These are phyloP conservation scores for Colletotrichum cuscutae DNA, from an alignment of 2,329 filamentous ascomycete genomes.

Conservation along the genomic window DNA sequence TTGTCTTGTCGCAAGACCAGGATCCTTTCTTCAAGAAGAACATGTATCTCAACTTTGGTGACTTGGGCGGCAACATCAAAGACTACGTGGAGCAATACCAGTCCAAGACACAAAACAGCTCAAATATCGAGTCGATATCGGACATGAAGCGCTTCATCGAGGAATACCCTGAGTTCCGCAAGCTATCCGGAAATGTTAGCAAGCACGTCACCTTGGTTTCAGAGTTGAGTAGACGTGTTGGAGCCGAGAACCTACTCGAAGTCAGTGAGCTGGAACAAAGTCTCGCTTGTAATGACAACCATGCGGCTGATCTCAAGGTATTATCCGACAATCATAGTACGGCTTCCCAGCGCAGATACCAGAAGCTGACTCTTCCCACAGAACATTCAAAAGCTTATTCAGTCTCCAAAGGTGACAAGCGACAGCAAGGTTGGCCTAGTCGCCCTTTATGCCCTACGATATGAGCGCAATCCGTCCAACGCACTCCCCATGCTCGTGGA, in stretches of 20 bases:
- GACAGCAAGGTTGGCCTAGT: slow-evolving; percentile 91
- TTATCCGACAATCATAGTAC: neutral
- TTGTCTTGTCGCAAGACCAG: slow-evolving; percentile 95
- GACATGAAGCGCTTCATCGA: slow-evolving; percentile 99
- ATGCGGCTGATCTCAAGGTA: slow-evolving; percentile 90
- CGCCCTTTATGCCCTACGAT: slow-evolving; percentile 93
- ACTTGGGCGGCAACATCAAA: slow-evolving; percentile 95
- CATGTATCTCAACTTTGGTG: slow-evolving; percentile 98
- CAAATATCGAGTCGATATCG: slow-evolving; percentile 94
- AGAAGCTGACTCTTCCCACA: slow-evolving; percentile 44
- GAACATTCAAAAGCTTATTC: slow-evolving; percentile 88
- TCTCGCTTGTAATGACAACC: slow-evolving; percentile 95
- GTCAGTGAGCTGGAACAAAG: slow-evolving; percentile 98
- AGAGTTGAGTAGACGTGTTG: slow-evolving; percentile 89
- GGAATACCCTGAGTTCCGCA: slow-evolving; percentile 97
- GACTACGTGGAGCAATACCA: slow-evolving; percentile 99
- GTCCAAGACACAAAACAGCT: slow-evolving; percentile 94
- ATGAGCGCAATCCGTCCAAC: slow-evolving; percentile 87
- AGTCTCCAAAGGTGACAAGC: slow-evolving; percentile 78
- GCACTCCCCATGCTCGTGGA: slow-evolving; percentile 87
- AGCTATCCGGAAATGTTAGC: slow-evolving; percentile 96
- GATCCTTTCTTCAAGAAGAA: slow-evolving; percentile 99
- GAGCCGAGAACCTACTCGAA: slow-evolving; percentile 88
- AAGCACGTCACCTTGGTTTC: slow-evolving; percentile 97
- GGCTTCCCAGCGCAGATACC: neutral